A percentile compares a stretch with the other conserved stretches of the same genome.
These are phyloP conservation scores for Penicillium roqueforti DNA, from an alignment of 495 filamentous ascomycete genomes.

Conservation along the genomic window DNA sequence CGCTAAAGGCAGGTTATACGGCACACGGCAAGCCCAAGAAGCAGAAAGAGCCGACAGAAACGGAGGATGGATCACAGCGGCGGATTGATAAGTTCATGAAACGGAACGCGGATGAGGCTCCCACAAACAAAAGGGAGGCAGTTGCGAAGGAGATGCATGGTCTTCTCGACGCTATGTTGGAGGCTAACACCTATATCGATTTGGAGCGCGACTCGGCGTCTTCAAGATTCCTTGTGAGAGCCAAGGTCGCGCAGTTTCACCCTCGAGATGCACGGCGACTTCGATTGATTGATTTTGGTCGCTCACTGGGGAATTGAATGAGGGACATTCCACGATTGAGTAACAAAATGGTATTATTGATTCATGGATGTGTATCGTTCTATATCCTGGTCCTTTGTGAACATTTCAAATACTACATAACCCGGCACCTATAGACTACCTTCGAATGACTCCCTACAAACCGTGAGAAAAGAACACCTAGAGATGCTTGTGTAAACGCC, in stretches of 20 bases:
- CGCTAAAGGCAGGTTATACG: constrained; percentile 66
- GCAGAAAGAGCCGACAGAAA: constrained; percentile 41
- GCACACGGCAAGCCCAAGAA: constrained; percentile 67
- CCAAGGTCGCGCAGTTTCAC: constrained; percentile 82
- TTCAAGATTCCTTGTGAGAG: constrained; percentile 75
- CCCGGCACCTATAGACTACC: neutral
- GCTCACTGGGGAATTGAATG: constrained; percentile 61
- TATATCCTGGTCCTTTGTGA: constrained; percentile 14
- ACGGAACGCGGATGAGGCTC: constrained; percentile 28
- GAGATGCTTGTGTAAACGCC: constrained; percentile 22
- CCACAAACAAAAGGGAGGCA: constrained; percentile 55
- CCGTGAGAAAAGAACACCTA: constrained; percentile 20
- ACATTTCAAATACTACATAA: constrained; percentile 3
- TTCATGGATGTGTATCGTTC: constrained; percentile 13
- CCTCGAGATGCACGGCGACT: constrained; percentile 73
- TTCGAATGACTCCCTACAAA: neutral
- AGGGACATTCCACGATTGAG: neutral
- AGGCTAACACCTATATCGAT: constrained; percentile 62
- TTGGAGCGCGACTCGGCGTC: constrained; percentile 74
- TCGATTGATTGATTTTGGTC: constrained; percentile 79
- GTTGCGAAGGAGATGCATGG: constrained; percentile 63
- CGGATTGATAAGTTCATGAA: constrained; percentile 74
- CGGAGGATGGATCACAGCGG: constrained; percentile 51
- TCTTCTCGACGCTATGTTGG: constrained; percentile 60
- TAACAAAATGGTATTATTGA: constrained; percentile 16